Evolutionary conservation across 352 stramenopile species (phyloP).

Genomic region (Phytopythium litorale): DNA sequence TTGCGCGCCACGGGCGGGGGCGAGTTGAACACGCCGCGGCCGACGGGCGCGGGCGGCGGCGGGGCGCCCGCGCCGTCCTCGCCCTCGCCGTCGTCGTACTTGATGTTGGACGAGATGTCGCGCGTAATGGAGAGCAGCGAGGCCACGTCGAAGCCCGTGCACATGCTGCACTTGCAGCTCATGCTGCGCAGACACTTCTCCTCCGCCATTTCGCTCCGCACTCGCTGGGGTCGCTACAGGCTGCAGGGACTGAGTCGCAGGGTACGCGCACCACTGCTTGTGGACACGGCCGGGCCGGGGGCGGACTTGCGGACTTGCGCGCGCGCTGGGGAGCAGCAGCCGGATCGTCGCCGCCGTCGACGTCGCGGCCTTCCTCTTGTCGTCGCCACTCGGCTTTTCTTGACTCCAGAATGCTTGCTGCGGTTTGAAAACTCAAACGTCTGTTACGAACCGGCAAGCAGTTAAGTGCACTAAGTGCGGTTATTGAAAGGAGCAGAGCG

Average conservation of each 20-base stretch:
- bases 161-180: slow-evolving; percentile 83
- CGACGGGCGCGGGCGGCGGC: slow-evolving; percentile 20
- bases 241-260: neutral
- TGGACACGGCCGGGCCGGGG: neutral
- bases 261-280: neutral
- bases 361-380: too few relatives aligned
- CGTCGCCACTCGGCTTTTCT: too few relatives aligned
- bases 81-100: slow-evolving; percentile 49
- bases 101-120: slow-evolving; percentile 77
- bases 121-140: slow-evolving; percentile 77
- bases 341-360: too few relatives aligned
- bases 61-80: slow-evolving; percentile 11
- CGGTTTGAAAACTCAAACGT: neutral
- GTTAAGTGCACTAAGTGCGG: too few relatives aligned
- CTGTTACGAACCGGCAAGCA: neutral
- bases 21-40: slow-evolving; percentile 39
- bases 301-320: neutral
- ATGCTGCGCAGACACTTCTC: slow-evolving; percentile 85
- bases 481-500: slow-evolving; percentile 40
- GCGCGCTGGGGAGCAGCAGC: too few relatives aligned
- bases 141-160: slow-evolving; percentile 73
- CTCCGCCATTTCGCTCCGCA: slow-evolving; percentile 38
- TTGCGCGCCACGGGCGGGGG: slow-evolving; percentile 26
- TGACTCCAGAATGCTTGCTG: too few relatives aligned
- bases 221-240: neutral